Evolutionary conservation across 176 grass and related monocot genomes (phyloP), one percentile per base, ranked within the genome.

Genomic region (Oryza rufipogon): DNA sequence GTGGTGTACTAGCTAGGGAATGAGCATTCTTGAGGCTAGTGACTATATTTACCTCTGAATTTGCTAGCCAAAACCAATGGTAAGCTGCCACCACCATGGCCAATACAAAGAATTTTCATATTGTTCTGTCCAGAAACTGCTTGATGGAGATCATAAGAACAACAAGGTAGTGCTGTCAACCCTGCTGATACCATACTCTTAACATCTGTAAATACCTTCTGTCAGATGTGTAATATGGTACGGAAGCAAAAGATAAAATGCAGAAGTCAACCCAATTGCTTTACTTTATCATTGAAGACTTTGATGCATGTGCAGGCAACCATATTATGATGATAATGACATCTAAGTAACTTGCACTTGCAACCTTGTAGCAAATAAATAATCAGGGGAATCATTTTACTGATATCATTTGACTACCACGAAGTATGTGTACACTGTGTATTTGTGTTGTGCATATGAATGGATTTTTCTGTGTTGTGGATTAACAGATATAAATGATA

Each of bases 1-100:
- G 23, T 4, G 1, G 54, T 65, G 46, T 68, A 1, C 17, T 52
- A 52, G 49, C 49, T 52, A 52, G 1, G 17, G 13, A 39, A 58
- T 75, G 64, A 64, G 46, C 36, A 81, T 19, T n/a, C 4, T 25
- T 42, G 9, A 77, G 70, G 49, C 34, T 46, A 20, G 14, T 68
- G 7, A 39, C 25, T 61, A 33, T 74, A 11, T 71, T 80, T 82
- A 97, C 95, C 92, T 90, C 39, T 93, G 38, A 98, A 85, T 91
- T 98, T 98, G 84, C 80, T 98, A 45, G 87, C 95, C 72, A 98
- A 75, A 78, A 95, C 93, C 32, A 98, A 79, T 20, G 95, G 95
- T 77, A 98, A 80, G 44, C 73, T 98, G 63, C 92, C 95, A 0
- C 89, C 95, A 85, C 92, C 95, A 91, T 98, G 95, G 19, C 95